Percentiles rank a stretch among this genome's conserved stretches.
Conservation (phyloP, 441 rosid genomes). For the Jatropha multifida region DNA sequence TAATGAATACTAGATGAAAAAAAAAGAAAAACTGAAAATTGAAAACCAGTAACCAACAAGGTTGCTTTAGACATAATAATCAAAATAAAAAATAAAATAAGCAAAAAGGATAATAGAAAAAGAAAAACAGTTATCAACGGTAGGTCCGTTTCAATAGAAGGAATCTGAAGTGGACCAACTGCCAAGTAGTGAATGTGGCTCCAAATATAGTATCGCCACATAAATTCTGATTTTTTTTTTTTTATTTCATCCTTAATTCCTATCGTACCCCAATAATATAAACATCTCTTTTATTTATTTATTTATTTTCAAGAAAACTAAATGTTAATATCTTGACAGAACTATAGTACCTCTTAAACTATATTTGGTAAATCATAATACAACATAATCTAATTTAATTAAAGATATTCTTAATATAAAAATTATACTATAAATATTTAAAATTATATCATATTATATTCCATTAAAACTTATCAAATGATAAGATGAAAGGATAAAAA, state of each 20-base stretch:
- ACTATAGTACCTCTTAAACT: too few relatives aligned
- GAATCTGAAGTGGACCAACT: conserved; percentile 16
- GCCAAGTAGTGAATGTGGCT: background rate
- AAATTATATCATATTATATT: too few relatives aligned
- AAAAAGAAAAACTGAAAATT: too few relatives aligned
- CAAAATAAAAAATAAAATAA: background rate
- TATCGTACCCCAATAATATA: conserved; percentile 12
- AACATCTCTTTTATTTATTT: background rate
- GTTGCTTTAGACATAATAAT: background rate
- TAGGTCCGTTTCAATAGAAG: background rate
- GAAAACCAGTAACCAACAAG: background rate
- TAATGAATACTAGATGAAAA: too few relatives aligned
- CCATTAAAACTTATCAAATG: too few relatives aligned
- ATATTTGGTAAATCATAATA: too few relatives aligned
- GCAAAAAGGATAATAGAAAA: background rate
- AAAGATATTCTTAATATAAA: too few relatives aligned
- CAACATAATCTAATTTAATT: too few relatives aligned
- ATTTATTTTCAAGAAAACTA: background rate
- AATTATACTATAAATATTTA: too few relatives aligned
- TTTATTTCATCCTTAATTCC: background rate
- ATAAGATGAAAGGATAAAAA: too few relatives aligned
- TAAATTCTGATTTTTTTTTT: conserved; percentile 13
- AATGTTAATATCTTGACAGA: too few relatives aligned
- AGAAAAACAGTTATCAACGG: background rate
- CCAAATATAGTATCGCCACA: conserved; percentile 24